Evolutionary conservation across 2,329 filamentous ascomycete species (phyloP).

Genomic region (Hawksworthiomyces lignivorus): DNA sequence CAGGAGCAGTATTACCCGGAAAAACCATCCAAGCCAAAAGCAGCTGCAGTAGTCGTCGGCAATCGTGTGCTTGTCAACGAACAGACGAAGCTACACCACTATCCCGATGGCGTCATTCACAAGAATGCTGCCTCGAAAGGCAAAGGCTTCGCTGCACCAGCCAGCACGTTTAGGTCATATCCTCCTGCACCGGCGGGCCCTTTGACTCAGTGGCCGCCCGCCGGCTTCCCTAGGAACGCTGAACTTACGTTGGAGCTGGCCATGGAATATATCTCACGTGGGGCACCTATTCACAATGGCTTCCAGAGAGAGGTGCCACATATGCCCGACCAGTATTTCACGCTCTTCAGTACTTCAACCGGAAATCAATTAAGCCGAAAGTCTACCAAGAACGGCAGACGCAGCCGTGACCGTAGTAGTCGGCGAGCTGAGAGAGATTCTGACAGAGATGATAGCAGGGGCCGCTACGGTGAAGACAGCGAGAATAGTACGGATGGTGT

Average conservation of each 20-base stretch:
- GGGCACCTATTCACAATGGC: conserved; percentile 50
- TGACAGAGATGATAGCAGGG: conserved; percentile 27
- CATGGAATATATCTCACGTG: conserved; percentile 49
- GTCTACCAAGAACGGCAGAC: conserved; percentile 1
- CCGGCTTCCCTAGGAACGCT: conserved; percentile 38
- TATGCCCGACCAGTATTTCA: conserved; percentile 46
- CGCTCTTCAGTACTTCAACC: conserved; percentile 41
- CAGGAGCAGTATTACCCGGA: not conserved
- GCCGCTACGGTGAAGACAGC: conserved; percentile 2
- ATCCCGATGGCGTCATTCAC: conserved; percentile 5
- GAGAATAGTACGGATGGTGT: conserved; percentile 38
- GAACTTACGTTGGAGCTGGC: conserved; percentile 47
- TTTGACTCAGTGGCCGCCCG: conserved; percentile 50
- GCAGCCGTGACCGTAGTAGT: conserved; percentile 5
- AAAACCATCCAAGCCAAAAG: not conserved
- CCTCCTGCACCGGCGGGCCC: conserved; percentile 26
- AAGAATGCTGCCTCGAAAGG: not conserved
- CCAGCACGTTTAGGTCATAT: too few relatives aligned
- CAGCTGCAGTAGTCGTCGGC: not conserved
- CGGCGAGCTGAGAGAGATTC: conserved; percentile 17
- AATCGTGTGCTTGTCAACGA: not conserved
- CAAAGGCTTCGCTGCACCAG: not conserved
- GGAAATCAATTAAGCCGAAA: conserved; percentile 29
- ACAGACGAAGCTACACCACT: not conserved
- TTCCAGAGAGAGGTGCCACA: conserved; percentile 47